Base-by-base conservation (phyloP, 2,329 filamentous ascomycete genomes). In the Ramularia collo-cygni region DNA sequence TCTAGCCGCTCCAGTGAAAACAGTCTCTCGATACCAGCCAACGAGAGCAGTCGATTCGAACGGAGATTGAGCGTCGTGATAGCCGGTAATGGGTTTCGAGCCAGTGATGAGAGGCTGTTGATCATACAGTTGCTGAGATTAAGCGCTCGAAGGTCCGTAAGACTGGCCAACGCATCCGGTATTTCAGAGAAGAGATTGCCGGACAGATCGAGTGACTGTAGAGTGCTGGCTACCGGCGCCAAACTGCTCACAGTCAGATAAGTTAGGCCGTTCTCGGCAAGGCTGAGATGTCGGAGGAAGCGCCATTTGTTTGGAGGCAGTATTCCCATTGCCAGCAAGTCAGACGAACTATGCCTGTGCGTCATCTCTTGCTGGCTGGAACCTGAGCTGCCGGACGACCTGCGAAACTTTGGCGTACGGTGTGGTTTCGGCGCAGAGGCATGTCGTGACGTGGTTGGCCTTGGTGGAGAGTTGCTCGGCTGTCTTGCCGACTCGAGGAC, bases 61-160 rank as follows among this genome's bases (percentile, higher is more conserved):
- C 90, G 81, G 40, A 98, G 75, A 57, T 96, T 96, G 42, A 98
- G 71, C 1, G 89, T 89, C 1, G 85, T 93, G 47, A 98, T 95
- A 14, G 92, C 90, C 18, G 92, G 90, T 4, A 98, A 73, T 9
- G 92, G 87, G 55, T 83, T 92, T 48, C 84, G 80, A 2, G 81
- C 81, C 29, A 98, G 71, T 2, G 90, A 95, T 55, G 93, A 85
- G 40, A 98, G 72, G 12, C 88, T 92, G 53, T 90, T 85, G 48
- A 98, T 96, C 89, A 96, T 95, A 72, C 90, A 96, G 56, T 94
- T 85, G 3, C 90, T 94, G 17, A 98, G 72, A 56, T 98, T 96
- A 38, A 98, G 69, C 16, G 92, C 89, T 49, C 89, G 81, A n/a
- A 98, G 75, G 18, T 87, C 83, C 14, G 87, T 88, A 42, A 98